These are phyloP conservation scores for Vitis hybrid DNA, from an alignment of 177 flowering plant genomes.

Conservation along the genomic window DNA sequence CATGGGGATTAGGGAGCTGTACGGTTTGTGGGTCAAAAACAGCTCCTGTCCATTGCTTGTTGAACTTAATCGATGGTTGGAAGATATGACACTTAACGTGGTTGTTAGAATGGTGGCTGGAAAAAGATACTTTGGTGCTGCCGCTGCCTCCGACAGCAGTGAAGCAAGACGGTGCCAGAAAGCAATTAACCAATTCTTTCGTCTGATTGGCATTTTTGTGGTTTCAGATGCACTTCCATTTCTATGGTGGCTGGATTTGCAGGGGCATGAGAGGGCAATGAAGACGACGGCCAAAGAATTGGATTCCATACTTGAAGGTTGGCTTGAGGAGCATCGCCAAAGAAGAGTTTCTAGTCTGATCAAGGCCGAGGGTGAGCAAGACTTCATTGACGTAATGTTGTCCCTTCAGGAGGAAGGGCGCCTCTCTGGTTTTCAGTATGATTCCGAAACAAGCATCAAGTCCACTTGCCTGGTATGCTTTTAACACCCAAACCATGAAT, in stretches of 20 bases:
- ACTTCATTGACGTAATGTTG: conserved; percentile 11
- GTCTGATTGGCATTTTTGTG: conserved; percentile 17
- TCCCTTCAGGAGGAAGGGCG: conserved; percentile 8
- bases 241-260: conserved; percentile 35
- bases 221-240: conserved; percentile 31
- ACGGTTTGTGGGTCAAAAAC: conserved; percentile 11
- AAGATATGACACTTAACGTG: conserved; percentile 18
- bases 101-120: conserved; percentile 32
- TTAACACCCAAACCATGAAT: neutral
- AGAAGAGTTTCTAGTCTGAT: conserved; percentile 3
- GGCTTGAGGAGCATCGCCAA: conserved; percentile 27
- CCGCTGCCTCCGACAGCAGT: conserved; percentile 3
- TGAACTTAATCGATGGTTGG: conserved; percentile 24
- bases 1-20: conserved; percentile 11
- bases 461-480: conserved; percentile 7
- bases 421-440: neutral
- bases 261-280: conserved; percentile 35
- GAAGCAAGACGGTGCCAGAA: conserved; percentile 18
- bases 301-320: conserved; percentile 20
- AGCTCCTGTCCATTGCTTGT: conserved; percentile 10
- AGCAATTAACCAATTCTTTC: conserved; percentile 19
- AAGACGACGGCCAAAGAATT: conserved; percentile 26
- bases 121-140: conserved; percentile 21
- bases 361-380: conserved; percentile 5
- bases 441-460: conserved; percentile 6